These are phyloP conservation scores for Curvularia hawaiiensis DNA, from an alignment of 2,329 filamentous ascomycete genomes.

Conservation along the genomic window DNA sequence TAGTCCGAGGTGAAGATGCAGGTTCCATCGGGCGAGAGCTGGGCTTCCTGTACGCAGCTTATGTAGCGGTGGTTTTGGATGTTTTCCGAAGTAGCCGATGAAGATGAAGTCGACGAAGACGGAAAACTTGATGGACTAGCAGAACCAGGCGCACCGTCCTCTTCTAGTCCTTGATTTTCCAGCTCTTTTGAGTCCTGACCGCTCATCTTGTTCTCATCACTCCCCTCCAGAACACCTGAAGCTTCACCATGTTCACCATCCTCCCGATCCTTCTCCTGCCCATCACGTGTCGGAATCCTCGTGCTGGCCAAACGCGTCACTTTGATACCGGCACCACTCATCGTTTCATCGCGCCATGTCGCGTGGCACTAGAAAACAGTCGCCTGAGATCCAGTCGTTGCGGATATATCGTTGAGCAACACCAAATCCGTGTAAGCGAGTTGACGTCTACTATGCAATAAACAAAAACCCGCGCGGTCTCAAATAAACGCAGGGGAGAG, in stretches of 20 bases:
- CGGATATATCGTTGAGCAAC: background rate
- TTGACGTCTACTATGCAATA: background rate
- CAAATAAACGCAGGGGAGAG: no score
- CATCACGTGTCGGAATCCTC: constrained; percentile 4
- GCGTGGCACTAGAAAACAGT: background rate
- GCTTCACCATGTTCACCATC: background rate
- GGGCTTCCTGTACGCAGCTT: constrained; percentile 38
- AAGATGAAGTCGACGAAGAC: constrained; percentile 8
- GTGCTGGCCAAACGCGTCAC: constrained; percentile 33
- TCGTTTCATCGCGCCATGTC: constrained; percentile 14
- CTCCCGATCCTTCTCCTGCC: constrained; percentile 4
- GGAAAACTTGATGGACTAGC: background rate
- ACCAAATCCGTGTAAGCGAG: background rate
- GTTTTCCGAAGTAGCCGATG: background rate
- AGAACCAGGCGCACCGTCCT: background rate
- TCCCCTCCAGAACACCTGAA: background rate
- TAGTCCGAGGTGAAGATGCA: constrained; percentile 60
- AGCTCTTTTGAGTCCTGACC: background rate
- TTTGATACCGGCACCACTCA: constrained; percentile 22
- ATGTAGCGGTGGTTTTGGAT: constrained; percentile 4
- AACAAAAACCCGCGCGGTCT: no score
- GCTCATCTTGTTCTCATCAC: background rate
- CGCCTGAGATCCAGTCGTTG: background rate
- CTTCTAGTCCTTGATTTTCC: background rate
- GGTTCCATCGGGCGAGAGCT: constrained; percentile 59